Conservation (phyloP, 2,329 filamentous ascomycete species). For the Cordyceps cateniannulata region DNA sequence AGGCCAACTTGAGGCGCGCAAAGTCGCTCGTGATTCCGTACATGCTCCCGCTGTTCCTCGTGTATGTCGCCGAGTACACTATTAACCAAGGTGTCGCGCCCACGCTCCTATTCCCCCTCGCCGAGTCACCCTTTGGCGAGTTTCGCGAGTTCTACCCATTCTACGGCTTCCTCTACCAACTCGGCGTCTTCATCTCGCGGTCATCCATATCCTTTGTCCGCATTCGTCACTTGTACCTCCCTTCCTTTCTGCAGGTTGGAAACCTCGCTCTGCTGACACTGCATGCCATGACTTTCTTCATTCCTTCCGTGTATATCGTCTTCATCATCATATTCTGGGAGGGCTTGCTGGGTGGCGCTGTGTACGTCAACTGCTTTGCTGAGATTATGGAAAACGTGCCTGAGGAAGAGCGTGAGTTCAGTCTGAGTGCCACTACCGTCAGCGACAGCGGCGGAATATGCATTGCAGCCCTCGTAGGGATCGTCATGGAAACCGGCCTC, state of each 20-base stretch:
- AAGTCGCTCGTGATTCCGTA: conserved; percentile 65
- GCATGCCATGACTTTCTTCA: conserved; percentile 73
- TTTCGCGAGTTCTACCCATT: conserved; percentile 90
- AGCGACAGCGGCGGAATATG: conserved; percentile 90
- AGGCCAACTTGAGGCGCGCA: conserved; percentile 57
- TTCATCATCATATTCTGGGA: conserved; percentile 91
- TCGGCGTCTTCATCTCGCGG: conserved; percentile 90
- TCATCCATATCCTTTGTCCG: conserved; percentile 85
- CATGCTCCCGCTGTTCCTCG: conserved; percentile 86
- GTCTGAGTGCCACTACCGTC: conserved; percentile 80
- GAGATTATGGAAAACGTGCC: conserved; percentile 83
- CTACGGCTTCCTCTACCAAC: conserved; percentile 90
- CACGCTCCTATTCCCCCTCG: conserved; percentile 78
- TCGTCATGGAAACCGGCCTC: conserved; percentile 72
- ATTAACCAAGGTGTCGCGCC: conserved; percentile 95
- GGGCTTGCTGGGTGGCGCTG: conserved; percentile 79
- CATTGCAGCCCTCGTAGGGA: conserved; percentile 76
- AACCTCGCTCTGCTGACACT: conserved; percentile 69
- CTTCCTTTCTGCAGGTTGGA: conserved; percentile 71
- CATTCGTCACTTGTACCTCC: conserved; percentile 73
- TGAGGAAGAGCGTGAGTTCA: conserved; percentile 78
- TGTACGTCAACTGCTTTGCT: conserved; percentile 95
- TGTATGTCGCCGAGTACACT: conserved; percentile 94
- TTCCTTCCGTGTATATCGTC: conserved; percentile 80
- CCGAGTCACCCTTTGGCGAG: conserved; percentile 67